A percentile compares a stretch with the other conserved stretches of the same genome.
phyloP scores from a whole-genome alignment of 2,329 filamentous ascomycete species.

The Amylocarpus encephaloides region DNA sequence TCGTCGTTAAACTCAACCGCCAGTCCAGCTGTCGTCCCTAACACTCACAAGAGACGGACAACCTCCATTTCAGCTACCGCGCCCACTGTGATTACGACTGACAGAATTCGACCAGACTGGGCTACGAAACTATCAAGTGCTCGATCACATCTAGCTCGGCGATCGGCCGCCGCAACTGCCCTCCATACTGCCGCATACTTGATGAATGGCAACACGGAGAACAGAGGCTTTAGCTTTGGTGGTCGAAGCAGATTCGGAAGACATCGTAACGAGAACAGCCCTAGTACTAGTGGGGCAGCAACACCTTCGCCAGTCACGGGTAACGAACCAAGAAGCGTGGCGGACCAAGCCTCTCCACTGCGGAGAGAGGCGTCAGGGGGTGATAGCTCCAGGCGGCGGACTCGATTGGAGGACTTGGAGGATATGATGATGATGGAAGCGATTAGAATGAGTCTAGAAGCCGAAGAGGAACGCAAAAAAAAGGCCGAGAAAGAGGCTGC shows the following conservation, averaged over 20 bases:
- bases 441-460: conserved; percentile 80
- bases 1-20: conserved; percentile 64
- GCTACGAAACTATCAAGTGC: conserved; percentile 80
- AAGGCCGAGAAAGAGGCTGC: conserved; percentile 74
- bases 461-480: conserved; percentile 85
- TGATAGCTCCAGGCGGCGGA: conserved; percentile 34
- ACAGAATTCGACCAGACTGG: conserved; percentile 91
- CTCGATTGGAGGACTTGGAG: conserved; percentile 80
- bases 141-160: conserved; percentile 73
- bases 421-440: conserved; percentile 99
- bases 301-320: conserved; percentile 28
- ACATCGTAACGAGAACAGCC: conserved; percentile 25
- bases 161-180: conserved; percentile 87
- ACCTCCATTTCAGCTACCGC: conserved; percentile 75
- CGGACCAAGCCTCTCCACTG: conserved; percentile 23
- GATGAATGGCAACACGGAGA: conserved; percentile 46
- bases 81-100: conserved; percentile 83
- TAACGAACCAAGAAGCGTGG: conserved; percentile 22
- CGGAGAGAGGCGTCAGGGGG: conserved; percentile 30
- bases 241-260: conserved; percentile 27
- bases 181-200: conserved; percentile 92
- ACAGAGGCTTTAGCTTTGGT: conserved; percentile 28
- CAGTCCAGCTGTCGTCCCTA: conserved; percentile 18
- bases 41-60: conserved; percentile 45
- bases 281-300: conserved; percentile 28